Evolutionary conservation across 2,329 filamentous ascomycete genomes (phyloP), one percentile per base, ranked within the genome.

Genomic region (Niveomyces coronatus): DNA sequence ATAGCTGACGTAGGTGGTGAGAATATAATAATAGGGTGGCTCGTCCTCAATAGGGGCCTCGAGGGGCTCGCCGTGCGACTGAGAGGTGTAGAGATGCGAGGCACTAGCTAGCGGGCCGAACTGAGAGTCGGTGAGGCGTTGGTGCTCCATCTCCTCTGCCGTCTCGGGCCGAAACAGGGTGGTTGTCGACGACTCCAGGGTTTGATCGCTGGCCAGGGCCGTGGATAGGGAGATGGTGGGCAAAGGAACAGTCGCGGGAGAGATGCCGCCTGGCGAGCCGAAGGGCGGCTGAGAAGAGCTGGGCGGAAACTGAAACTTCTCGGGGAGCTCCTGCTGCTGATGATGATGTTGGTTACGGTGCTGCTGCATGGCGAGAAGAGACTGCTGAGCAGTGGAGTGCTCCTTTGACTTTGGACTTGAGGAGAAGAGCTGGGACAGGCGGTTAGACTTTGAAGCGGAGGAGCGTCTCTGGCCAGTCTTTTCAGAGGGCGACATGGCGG

Each of bases 1-100:
- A 62, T 98, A 98, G 64, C 87, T 95, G 62, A 98, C 85, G 69
- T 98, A 98, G 53, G 91, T 98, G 24, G 91, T 96, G 50, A 98
- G 74, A 53, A 98, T 77, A 64, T 85, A 95, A 70, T 88, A 96
- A 66, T 95, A 96, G 14, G 89, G 86, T 29, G 91, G 89, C 60
- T 95, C 89, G 55, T 98, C 91, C 57, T 94, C 85, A 43, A 96
- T 68, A 5, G 89, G 88, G 26, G 86, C 76, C 31, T 79, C 78
- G 42, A 96, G 82, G 27, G 81, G 75, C 51, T 79, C 76, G 49
- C 88, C 89, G 44, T 82, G 78, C 57, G 93, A 87, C 60, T 82
- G 78, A 69, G 88, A 95, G 46, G 84, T 80, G 65, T 95, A 94
- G 55, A 85, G 75, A 62, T 98, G 89, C 53, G 73, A 82, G 35